Conservation (phyloP, 768 basidiomycete genomes). For the Xerocomellus amylosporus region DNA sequence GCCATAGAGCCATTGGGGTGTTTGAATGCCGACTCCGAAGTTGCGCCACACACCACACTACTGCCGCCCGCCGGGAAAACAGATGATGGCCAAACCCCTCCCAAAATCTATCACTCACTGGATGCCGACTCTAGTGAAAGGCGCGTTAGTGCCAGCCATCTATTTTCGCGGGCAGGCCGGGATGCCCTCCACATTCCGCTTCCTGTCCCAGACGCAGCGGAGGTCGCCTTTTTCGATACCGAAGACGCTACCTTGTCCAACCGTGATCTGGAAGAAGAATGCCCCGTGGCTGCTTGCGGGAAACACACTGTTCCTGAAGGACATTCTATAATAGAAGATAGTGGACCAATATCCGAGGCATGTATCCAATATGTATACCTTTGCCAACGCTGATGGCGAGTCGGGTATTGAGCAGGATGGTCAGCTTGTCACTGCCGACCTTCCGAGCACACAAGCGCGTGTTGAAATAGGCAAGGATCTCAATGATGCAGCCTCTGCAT, state of each 20-base stretch:
- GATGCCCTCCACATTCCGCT: slow-evolving; percentile 9
- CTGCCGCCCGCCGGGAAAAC: background rate
- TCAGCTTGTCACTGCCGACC: background rate
- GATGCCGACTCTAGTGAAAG: background rate
- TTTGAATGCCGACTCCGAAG: background rate
- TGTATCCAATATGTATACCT: background rate
- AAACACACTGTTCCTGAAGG: background rate
- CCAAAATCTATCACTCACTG: background rate
- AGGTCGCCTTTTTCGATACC: slow-evolving; percentile 18
- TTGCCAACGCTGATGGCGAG: background rate
- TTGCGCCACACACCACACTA: background rate
- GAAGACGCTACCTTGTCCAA: background rate
- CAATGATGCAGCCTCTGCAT: background rate
- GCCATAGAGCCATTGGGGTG: background rate
- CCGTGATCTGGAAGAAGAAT: background rate
- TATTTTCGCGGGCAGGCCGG: background rate
- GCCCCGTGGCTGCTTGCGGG: background rate
- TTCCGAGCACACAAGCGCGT: background rate
- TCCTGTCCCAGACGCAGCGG: slow-evolving; percentile 14
- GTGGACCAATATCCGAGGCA: slow-evolving; percentile 3
- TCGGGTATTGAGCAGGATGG: background rate
- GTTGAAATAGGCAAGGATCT: background rate
- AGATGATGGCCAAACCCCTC: background rate
- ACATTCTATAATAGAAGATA: background rate
- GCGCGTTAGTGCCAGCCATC: background rate